Evolutionary conservation across 345 rosid genomes (phyloP).

Genomic region (Eucalyptus tenuipes): DNA sequence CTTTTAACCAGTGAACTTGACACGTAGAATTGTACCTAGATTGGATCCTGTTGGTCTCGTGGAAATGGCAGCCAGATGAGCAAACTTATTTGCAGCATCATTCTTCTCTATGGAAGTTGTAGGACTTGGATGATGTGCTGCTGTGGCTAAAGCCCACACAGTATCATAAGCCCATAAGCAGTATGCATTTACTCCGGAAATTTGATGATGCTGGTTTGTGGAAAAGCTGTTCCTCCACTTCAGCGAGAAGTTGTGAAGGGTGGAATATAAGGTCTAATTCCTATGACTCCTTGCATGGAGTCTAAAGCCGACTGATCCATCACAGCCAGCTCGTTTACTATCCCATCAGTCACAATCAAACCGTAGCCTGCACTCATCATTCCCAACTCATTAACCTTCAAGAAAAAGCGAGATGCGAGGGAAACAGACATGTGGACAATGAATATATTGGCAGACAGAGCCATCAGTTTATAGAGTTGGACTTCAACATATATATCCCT

Average conservation of each 20-base stretch:
- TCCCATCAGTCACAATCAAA: neutral
- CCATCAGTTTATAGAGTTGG: neutral
- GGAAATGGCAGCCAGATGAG: too few relatives aligned
- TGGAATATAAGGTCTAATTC: neutral
- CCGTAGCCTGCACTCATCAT: neutral
- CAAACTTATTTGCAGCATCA: too few relatives aligned
- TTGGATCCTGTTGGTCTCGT: too few relatives aligned
- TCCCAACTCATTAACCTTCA: neutral
- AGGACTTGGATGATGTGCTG: neutral
- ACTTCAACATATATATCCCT: neutral
- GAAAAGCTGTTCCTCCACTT: neutral
- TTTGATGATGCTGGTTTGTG: neutral
- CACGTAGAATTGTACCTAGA: too few relatives aligned
- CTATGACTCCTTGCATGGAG: neutral
- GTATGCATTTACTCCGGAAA: neutral
- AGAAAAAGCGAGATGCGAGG: neutral
- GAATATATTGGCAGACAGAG: neutral
- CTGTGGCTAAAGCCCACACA: slow-evolving; percentile 18
- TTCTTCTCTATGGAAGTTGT: neutral
- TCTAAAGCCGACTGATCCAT: neutral
- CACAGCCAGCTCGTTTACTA: neutral
- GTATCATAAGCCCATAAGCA: slow-evolving; percentile 32
- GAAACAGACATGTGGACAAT: neutral
- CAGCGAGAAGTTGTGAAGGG: neutral
- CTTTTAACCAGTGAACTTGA: too few relatives aligned